Evolutionary conservation across 768 basidiomycete genomes (phyloP).

Genomic region (Favolaschia claudopus): DNA sequence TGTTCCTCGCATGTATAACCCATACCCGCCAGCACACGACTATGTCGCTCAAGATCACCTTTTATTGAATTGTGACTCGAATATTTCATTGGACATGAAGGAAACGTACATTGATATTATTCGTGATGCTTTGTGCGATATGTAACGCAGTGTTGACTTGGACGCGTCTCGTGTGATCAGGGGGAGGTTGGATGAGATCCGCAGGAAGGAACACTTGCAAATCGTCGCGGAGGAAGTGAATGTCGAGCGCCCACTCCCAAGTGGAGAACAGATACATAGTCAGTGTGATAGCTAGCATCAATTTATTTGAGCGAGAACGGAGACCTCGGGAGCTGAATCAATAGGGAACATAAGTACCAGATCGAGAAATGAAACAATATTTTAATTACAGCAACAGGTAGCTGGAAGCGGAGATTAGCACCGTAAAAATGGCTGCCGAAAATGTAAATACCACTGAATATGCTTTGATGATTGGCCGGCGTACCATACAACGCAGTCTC

Average conservation of each 20-base stretch:
- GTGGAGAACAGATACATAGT: slow-evolving; percentile 10
- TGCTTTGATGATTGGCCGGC: not conserved
- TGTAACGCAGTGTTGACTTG: slow-evolving; percentile 4
- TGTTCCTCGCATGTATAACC: not conserved
- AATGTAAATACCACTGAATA: not conserved
- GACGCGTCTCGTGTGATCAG: slow-evolving; percentile 1
- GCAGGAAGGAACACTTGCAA: slow-evolving; percentile 13
- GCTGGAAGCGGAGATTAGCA: not conserved
- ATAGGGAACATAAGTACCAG: too few species aligned
- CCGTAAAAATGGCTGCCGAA: not conserved
- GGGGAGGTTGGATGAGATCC: slow-evolving; percentile 10
- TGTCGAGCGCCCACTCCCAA: slow-evolving; percentile 20
- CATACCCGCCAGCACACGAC: slow-evolving; percentile 5
- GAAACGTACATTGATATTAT: slow-evolving; percentile 14
- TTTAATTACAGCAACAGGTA: slow-evolving; percentile 1
- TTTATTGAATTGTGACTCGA: too few species aligned
- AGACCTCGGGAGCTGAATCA: slow-evolving; percentile 15
- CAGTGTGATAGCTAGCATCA: slow-evolving; percentile 11
- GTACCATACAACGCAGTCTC: slow-evolving; percentile 13
- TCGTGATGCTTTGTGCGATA: slow-evolving; percentile 5
- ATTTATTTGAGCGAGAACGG: slow-evolving; percentile 4
- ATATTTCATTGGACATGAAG: not conserved
- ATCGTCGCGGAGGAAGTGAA: slow-evolving; percentile 12
- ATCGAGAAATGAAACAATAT: not conserved
- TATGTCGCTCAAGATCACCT: slow-evolving; percentile 1